Evolutionary conservation across 306 rosid species (phyloP).

Genomic region (Amphicarpaea edgeworthii): DNA sequence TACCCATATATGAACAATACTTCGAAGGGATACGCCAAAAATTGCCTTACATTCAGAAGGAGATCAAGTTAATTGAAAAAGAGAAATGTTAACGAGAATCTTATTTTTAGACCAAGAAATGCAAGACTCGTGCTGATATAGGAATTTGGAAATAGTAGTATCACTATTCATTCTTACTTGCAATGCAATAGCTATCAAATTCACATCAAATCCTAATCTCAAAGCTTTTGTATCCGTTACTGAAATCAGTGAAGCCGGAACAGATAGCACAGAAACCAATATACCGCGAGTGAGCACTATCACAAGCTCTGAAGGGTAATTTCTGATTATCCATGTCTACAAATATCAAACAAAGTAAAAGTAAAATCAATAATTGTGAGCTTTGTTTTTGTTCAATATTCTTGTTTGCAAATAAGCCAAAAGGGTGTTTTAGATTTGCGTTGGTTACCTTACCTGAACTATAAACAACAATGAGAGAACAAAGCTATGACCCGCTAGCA

Average conservation of each 20-base stretch:
- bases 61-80: background rate
- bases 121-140: background rate
- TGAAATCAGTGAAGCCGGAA: slow-evolving; percentile 27
- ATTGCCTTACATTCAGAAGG: slow-evolving; percentile 33
- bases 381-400: background rate
- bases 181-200: slow-evolving; percentile 39
- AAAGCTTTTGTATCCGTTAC: slow-evolving; percentile 32
- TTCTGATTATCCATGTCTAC: slow-evolving; percentile 39
- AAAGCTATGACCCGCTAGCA: slow-evolving; percentile 25
- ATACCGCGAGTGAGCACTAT: background rate
- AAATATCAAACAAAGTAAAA: background rate
- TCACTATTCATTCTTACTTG: slow-evolving; percentile 23
- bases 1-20: slow-evolving; percentile 32
- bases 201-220: slow-evolving; percentile 18
- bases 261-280: slow-evolving; percentile 29
- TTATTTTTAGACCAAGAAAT: background rate
- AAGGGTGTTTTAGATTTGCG: background rate
- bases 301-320: slow-evolving; percentile 44
- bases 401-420: background rate
- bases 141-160: background rate
- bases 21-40: slow-evolving; percentile 5
- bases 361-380: background rate
- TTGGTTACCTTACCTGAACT: slow-evolving; percentile 33
- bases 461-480: slow-evolving; percentile 6
- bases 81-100: too few species aligned